Evolutionary conservation across 2,329 filamentous ascomycete genomes (phyloP), one percentile per base, ranked within the genome.

Genomic region (Epichloe sylvatica): DNA sequence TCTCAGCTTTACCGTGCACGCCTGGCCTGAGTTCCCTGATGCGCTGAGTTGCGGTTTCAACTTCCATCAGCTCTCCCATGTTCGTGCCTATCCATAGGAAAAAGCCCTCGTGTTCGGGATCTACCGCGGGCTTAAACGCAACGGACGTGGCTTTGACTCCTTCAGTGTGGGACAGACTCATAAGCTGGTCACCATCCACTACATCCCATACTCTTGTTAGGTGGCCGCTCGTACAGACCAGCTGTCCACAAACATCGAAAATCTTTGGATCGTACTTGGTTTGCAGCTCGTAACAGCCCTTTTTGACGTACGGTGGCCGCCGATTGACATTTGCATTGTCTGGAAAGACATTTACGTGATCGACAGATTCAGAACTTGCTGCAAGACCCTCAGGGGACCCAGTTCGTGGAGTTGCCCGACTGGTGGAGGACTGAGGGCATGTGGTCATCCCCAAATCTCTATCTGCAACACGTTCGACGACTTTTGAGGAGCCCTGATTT

Each of bases 51-150:
- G 74, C 70, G 49, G 97, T 78, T 62, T 98, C 90, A 42, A 94
- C 77, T 67, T 98, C 92, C 62, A 90, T 80, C 38, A 98, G 73
- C 54, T 98, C 92, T 45, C 92, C 92, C 6, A 80, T 73, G 56
- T 84, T 94, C 41, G 84, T 96, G 7, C 92, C 92, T 34, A 97
- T 78, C 92, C 92, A 98, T 23, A 98, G 58, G 13, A 81, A 76
- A 49, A 77, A 76, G 5, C 89, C 91, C 65, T 97, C 91, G 44
- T 90, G 81, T 51, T 87, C 79, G 1, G 91, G 77, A 54, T 84
- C 79, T 3, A 76, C 72, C 1, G 83, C 84, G 3, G 91, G 89
- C 62, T 94, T 94, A 67, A 98, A 98, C 0, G 80, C 77, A 5
- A 96, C 71, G 2, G 89, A 80, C 2, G 88, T 83, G 7, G 86